These are phyloP conservation scores for Ramaria sp. DNA, from an alignment of 768 basidiomycete genomes.

Conservation along the genomic window DNA sequence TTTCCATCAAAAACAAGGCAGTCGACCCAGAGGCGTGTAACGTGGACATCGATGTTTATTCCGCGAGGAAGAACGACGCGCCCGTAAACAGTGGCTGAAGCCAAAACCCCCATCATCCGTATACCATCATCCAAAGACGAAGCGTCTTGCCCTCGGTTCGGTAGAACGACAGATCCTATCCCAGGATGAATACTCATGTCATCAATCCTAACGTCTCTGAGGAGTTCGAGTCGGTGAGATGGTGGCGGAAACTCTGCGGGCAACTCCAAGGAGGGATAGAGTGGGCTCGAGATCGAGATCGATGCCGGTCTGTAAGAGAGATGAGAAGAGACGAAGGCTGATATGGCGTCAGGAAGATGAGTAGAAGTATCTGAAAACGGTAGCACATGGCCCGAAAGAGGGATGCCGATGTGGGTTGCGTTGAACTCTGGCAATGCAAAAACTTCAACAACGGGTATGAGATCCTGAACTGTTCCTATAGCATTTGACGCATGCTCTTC, in stretches of 20 bases:
- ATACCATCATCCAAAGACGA: constrained; percentile 1
- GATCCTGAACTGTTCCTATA: background rate
- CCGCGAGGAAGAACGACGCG: constrained; percentile 58
- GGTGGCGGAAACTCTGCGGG: constrained; percentile 55
- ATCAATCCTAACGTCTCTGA: constrained; percentile 61
- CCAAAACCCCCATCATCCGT: constrained; percentile 31
- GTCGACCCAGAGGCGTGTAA: constrained; percentile 60
- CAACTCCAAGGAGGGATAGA: constrained; percentile 38
- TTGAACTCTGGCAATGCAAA: constrained; percentile 5
- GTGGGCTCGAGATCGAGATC: constrained; percentile 45
- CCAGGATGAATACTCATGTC: constrained; percentile 61
- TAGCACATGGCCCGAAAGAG: constrained; percentile 2
- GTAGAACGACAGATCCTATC: background rate
- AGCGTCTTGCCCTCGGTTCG: background rate
- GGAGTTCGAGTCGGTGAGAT: constrained; percentile 47
- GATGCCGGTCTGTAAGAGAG: constrained; percentile 45
- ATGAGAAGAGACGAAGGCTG: constrained; percentile 52
- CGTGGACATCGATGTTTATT: constrained; percentile 52
- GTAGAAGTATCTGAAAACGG: constrained; percentile 2
- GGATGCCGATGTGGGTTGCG: constrained; percentile 3
- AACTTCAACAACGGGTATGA: constrained; percentile 5
- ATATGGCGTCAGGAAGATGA: constrained; percentile 24
- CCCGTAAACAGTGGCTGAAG: constrained; percentile 60
- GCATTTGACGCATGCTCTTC: background rate
- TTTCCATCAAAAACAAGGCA: constrained; percentile 71